These are phyloP conservation scores for Solanum appendiculatum DNA, from an alignment of 257 asterid species.

Conservation along the genomic window DNA sequence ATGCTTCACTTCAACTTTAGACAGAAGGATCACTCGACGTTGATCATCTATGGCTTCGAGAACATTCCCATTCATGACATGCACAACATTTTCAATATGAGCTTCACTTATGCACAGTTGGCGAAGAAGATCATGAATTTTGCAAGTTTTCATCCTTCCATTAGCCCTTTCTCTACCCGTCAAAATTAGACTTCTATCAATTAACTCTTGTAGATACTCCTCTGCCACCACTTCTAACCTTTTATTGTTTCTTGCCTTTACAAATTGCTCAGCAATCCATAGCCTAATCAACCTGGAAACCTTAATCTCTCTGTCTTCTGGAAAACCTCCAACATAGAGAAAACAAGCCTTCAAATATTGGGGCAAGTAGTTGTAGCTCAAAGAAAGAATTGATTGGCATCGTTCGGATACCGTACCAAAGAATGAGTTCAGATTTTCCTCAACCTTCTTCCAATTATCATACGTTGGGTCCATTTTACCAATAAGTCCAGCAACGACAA, in stretches of 20 bases:
- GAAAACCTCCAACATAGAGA: too few species aligned
- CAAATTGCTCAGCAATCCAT: slow-evolving; percentile 10
- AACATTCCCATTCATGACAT: background rate
- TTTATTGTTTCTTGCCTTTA: background rate
- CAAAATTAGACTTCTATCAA: background rate
- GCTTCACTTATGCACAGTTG: background rate
- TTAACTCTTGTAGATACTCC: background rate
- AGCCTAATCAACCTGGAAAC: background rate
- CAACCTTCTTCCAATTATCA: too few species aligned
- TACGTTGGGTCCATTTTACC: too few species aligned
- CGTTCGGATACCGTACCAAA: too few species aligned
- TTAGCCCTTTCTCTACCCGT: rapidly evolving
- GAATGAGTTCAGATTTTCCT: too few species aligned
- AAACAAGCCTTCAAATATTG: too few species aligned
- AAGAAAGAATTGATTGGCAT: too few species aligned
- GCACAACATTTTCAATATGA: background rate
- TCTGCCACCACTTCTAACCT: background rate
- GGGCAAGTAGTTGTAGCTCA: too few species aligned
- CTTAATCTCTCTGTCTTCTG: background rate
- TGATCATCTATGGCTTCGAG: background rate
- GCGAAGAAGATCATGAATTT: background rate
- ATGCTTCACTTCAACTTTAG: too few species aligned
- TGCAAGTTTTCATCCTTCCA: background rate
- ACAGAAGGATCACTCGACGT: background rate
- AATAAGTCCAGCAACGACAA: too few species aligned